Base-by-base conservation (phyloP, 2,329 filamentous ascomycete species). In the Fusarium xyrophilum region DNA sequence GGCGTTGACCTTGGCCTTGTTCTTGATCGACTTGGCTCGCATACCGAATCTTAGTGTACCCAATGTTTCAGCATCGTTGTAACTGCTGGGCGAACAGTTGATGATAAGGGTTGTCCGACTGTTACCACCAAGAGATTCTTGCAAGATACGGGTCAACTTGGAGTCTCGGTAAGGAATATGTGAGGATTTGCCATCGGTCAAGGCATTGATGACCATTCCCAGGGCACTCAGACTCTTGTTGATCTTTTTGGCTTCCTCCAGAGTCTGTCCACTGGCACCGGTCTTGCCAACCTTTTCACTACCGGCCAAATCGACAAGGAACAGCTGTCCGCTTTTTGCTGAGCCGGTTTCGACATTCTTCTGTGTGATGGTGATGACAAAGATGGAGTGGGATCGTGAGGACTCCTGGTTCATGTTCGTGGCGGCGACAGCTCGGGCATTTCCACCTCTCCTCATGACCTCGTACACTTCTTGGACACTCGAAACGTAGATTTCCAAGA, bases 401-500 rank as follows among this genome's bases (percentile, higher is more conserved):
- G 96, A 98, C 78, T 98, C 96, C 79, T 96, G 91, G 82, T 99
- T 99, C 96, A 98, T 98, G 83, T 98, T 98, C 59, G 96, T 99
- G 46, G 95, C 92, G 33, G 96, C 93, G 32, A 97, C 94, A n/a
- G 93, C 92, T 80, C 96, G 87, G 62, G 94, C 91, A 70, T 90
- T 88, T 75, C 94, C 95, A 82, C 96, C 96, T 77, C 94, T 89
- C 79, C 95, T 89, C 91, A 99, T 95, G 58, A 98, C 93, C 78
- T 97, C 93, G 79, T 96, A 98, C 30, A 99, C 96, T 78, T 98
- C 96, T 73, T 93, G 91, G 8, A 97, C 93, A 76, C 92, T 96
- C 32, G 93, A 96, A 47, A 98, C 95, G 77, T 99, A 98, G 56
- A 97, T 93, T 80, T 98, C 95, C 62, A 97, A 82, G 65, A 98